Evolutionary conservation across 768 basidiomycete species (phyloP).

Genomic region (Boletus vermiculosoides): DNA sequence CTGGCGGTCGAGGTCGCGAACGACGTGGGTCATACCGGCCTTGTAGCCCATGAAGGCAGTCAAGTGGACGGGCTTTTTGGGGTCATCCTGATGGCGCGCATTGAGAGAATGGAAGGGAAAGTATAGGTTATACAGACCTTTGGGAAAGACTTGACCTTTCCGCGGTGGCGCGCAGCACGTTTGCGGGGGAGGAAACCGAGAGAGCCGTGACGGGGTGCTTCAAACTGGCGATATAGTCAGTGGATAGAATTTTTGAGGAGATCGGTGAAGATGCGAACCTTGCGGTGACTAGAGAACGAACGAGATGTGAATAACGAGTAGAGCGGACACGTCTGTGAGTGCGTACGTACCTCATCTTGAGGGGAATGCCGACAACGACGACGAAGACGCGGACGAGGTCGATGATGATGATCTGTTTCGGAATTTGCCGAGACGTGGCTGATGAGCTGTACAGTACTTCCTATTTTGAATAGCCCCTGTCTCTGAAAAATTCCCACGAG

Average conservation of each 20-base stretch:
- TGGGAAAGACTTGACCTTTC: conserved; percentile 99
- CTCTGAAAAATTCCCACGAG: neutral
- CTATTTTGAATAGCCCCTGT: conserved; percentile 22
- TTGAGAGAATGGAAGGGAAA: conserved; percentile 7
- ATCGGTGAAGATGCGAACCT: conserved; percentile 49
- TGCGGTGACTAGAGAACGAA: conserved; percentile 67
- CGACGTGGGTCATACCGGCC: conserved; percentile 99
- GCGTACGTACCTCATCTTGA: conserved; percentile 63
- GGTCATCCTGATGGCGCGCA: conserved; percentile 74
- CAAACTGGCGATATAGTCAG: conserved; percentile 61
- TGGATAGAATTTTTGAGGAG: neutral
- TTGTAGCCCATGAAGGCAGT: conserved; percentile 99
- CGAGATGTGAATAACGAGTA: neutral
- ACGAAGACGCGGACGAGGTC: neutral
- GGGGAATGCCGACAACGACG: conserved; percentile 23
- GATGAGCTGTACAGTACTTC: conserved; percentile 32
- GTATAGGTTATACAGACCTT: conserved; percentile 54
- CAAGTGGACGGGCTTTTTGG: conserved; percentile 98
- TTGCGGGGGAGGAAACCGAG: conserved; percentile 97
- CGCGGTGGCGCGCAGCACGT: conserved; percentile 94
- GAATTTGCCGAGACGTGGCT: conserved; percentile 33
- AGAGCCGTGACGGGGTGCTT: conserved; percentile 98
- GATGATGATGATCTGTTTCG: conserved; percentile 12
- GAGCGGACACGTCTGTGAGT: neutral
- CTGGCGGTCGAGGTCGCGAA: conserved; percentile 98